A percentile compares a stretch with the other conserved stretches of the same genome.
phyloP scores from a whole-genome alignment of 2,329 filamentous ascomycete genomes.

The Penicillium concentricum region DNA sequence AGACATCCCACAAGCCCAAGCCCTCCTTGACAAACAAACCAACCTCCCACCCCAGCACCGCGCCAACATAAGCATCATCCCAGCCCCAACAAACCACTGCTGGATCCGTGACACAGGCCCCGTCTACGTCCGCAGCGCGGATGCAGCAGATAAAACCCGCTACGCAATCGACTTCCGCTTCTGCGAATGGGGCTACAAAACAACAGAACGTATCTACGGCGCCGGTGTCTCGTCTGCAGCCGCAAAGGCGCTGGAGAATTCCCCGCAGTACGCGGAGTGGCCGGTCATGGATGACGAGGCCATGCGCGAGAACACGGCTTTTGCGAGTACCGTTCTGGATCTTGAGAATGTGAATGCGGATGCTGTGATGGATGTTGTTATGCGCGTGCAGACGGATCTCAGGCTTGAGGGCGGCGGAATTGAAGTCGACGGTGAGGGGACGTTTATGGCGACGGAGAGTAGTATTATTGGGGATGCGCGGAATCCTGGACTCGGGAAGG shows the following conservation, averaged over 20 bases:
- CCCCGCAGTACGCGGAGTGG: conserved; percentile 10
- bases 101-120: conserved; percentile 35
- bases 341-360: conserved; percentile 10
- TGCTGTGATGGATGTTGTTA: conserved; percentile 7
- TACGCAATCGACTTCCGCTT: conserved; percentile 24
- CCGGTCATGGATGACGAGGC: conserved; percentile 14
- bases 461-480: conserved; percentile 32
- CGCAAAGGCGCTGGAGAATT: background rate
- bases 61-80: conserved; percentile 18
- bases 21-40: conserved; percentile 10
- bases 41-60: background rate
- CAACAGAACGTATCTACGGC: conserved; percentile 17
- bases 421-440: conserved; percentile 38
- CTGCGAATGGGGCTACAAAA: conserved; percentile 27
- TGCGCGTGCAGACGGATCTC: conserved; percentile 20
- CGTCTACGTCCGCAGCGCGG: conserved; percentile 22
- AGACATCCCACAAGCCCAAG: conserved; percentile 16
- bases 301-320: conserved; percentile 17
- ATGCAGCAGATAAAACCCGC: conserved; percentile 9
- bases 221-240: conserved; percentile 5
- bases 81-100: conserved; percentile 25
- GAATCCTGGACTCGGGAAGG: conserved; percentile 26
- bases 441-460: conserved; percentile 34
- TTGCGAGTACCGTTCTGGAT: conserved; percentile 16
- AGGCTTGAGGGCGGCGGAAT: conserved; percentile 34